Conservation (phyloP, 371 early-diverging fungal genomes). For the Actinomucor elegans region DNA sequence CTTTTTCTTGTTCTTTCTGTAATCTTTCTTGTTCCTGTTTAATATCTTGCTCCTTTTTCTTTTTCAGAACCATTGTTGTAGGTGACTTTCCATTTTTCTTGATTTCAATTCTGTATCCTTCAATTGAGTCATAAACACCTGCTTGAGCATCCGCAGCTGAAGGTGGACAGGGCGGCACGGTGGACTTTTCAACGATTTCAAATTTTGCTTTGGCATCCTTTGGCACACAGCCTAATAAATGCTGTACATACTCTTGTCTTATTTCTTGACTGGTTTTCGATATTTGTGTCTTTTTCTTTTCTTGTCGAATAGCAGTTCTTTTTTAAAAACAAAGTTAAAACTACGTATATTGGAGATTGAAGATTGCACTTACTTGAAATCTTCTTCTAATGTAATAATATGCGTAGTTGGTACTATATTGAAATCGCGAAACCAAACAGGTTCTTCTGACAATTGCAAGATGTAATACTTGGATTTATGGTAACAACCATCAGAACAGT, state of each 20-base stretch:
- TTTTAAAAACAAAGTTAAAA: neutral
- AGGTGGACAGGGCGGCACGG: neutral
- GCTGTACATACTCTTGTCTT: constrained; percentile 38
- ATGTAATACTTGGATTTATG: constrained; percentile 61
- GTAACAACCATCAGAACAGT: constrained; percentile 63
- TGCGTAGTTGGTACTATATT: constrained; percentile 16
- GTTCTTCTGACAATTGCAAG: constrained; percentile 65
- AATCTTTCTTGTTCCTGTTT: neutral
- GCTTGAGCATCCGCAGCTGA: neutral
- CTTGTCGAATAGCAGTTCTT: constrained; percentile 32
- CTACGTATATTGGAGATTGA: constrained; percentile 1
- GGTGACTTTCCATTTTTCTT: constrained; percentile 22
- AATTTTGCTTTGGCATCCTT: constrained; percentile 9
- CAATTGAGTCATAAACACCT: constrained; percentile 41
- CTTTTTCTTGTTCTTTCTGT: neutral
- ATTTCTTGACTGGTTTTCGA: constrained; percentile 19
- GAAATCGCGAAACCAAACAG: constrained; percentile 55
- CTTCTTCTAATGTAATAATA: constrained; percentile 28
- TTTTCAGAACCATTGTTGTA: constrained; percentile 34
- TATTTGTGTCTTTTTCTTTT: constrained; percentile 10
- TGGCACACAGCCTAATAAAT: constrained; percentile 31
- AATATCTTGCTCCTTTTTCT: constrained; percentile 9
- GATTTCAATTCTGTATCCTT: constrained; percentile 42
- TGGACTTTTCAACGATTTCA: constrained; percentile 34
- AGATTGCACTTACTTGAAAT: constrained; percentile 31